Percentiles rank a stretch among this genome's conserved stretches.
phyloP scores from a whole-genome alignment of 23 red algal genomes.

The Gracilariopsis chorda region DNA sequence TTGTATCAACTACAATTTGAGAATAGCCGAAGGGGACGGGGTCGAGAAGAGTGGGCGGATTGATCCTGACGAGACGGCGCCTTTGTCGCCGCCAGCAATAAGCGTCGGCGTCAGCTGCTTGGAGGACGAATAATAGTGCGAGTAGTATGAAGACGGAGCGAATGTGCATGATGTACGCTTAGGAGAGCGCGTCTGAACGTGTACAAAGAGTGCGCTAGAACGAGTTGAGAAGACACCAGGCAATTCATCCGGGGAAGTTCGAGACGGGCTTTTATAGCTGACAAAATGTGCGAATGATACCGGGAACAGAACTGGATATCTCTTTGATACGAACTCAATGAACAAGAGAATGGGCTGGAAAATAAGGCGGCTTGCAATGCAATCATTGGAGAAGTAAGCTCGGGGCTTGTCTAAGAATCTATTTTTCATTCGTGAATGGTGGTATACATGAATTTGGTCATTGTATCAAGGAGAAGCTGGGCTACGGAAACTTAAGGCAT shows the following conservation, averaged over 20 bases:
- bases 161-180: neutral
- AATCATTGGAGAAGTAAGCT: neutral
- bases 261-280: neutral
- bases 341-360: too few relatives aligned
- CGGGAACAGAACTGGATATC: neutral
- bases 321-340: neutral
- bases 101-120: neutral
- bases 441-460: neutral
- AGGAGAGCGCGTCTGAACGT: neutral
- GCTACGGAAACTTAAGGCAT: too few relatives aligned
- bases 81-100: neutral
- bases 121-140: neutral
- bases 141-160: neutral
- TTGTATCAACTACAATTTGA: conserved; percentile 44
- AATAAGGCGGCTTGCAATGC: too few relatives aligned
- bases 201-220: neutral
- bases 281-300: neutral
- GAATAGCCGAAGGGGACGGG: conserved; percentile 34
- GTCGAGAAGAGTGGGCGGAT: conserved; percentile 49
- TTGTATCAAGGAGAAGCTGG: too few relatives aligned
- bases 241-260: neutral
- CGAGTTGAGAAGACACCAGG: neutral
- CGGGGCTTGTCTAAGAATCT: neutral
- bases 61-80: conserved; percentile 36
- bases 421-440: neutral